Evolutionary conservation across 108 stramenopile genomes (phyloP).

Genomic region (Cyclotella baltica): DNA sequence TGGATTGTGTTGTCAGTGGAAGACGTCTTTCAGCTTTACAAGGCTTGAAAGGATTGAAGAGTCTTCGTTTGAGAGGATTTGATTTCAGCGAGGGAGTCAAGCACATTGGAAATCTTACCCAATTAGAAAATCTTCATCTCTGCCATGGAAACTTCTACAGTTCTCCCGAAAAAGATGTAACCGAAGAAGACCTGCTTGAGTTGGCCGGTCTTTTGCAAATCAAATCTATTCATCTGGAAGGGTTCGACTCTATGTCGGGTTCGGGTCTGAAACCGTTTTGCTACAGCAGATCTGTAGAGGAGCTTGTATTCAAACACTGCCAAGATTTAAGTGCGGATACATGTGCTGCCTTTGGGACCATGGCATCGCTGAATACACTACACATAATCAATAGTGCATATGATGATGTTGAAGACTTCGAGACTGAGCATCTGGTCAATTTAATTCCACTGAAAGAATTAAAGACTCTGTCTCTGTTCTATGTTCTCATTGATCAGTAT

Average conservation of each 20-base stretch:
- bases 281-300: not conserved
- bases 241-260: not conserved
- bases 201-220: not conserved
- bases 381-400: not conserved
- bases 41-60: not conserved
- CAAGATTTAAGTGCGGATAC: not conserved
- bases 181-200: not conserved
- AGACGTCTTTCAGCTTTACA: not conserved
- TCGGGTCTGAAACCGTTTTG: not conserved
- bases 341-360: not conserved
- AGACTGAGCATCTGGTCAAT: not conserved
- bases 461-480: not conserved
- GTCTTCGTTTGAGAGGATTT: not conserved
- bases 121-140: not conserved
- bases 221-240: not conserved
- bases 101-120: not conserved
- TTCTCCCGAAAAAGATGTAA: not conserved
- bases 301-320: slow-evolving; percentile 1
- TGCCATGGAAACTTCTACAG: not conserved
- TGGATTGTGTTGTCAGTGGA: slow-evolving; percentile 1
- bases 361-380: not conserved
- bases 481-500: slow-evolving; percentile 4
- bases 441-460: not conserved
- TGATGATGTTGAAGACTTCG: not conserved
- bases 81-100: not conserved